A percentile compares a stretch with the other conserved stretches of the same genome.
phyloP scores from a whole-genome alignment of 441 rosid genomes.

The Euphorbia celastroides region DNA sequence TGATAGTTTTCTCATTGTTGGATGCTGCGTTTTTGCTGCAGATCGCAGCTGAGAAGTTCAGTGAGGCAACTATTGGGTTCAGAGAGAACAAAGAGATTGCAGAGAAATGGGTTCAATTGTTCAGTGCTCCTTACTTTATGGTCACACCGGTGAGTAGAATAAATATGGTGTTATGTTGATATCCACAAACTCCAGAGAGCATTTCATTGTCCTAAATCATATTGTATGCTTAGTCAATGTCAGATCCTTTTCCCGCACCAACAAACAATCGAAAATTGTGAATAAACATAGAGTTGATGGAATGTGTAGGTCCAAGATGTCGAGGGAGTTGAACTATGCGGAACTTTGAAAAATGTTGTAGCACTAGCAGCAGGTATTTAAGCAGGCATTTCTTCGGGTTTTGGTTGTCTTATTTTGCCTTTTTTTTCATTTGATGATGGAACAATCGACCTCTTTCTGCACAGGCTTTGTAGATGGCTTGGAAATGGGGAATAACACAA shows the following conservation, averaged over 20 bases:
- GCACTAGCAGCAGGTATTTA: conserved; percentile 80
- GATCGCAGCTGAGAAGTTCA: conserved; percentile 90
- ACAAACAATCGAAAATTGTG: too few species aligned
- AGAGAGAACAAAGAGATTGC: conserved; percentile 58
- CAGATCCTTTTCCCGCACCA: neutral
- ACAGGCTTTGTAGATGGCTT: conserved; percentile 95
- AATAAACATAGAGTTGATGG: neutral
- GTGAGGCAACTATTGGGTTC: conserved; percentile 96
- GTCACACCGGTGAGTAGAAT: conserved; percentile 70
- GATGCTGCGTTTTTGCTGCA: conserved; percentile 22
- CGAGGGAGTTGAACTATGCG: conserved; percentile 94
- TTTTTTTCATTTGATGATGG: neutral
- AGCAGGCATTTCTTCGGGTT: neutral
- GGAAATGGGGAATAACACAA: conserved; percentile 94
- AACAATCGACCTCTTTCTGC: conserved; percentile 13
- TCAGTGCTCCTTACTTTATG: conserved; percentile 75
- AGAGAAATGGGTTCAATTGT: conserved; percentile 83
- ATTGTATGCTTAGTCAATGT: neutral
- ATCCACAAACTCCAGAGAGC: neutral
- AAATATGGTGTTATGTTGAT: neutral
- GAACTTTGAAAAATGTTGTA: conserved; percentile 92
- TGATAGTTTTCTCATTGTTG: conserved; percentile 14
- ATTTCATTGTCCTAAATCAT: neutral
- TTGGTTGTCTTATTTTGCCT: neutral
- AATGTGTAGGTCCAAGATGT: conserved; percentile 70